A percentile compares a stretch with the other conserved stretches of the same genome.
Conservation (phyloP, 2,329 filamentous ascomycete genomes). For the Chalaropsis thielavioides region DNA sequence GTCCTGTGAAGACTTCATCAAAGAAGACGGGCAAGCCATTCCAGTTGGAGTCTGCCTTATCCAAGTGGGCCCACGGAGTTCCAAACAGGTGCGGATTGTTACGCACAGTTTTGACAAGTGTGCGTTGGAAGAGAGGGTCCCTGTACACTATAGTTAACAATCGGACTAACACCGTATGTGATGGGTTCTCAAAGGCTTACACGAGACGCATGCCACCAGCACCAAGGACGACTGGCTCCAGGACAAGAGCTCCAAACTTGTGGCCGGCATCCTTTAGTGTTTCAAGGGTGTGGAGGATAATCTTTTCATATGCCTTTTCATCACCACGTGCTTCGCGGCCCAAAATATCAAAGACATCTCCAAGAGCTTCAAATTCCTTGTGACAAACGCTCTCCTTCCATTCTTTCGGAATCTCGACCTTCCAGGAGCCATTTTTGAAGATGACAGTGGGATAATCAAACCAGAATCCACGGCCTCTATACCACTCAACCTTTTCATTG, state of each 20-base stretch:
- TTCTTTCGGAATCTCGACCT: slow-evolving; percentile 39
- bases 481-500: slow-evolving; percentile 80
- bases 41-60: slow-evolving; percentile 36
- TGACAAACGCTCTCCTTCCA: slow-evolving; percentile 25
- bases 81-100: slow-evolving; percentile 41
- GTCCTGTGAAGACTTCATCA: slow-evolving; percentile 76
- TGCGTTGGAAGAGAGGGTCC: slow-evolving; percentile 67
- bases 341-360: slow-evolving; percentile 46
- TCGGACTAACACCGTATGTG: background rate
- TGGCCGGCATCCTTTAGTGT: slow-evolving; percentile 39
- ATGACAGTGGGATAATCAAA: slow-evolving; percentile 63
- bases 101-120: slow-evolving; percentile 53
- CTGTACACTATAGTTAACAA: slow-evolving; percentile 27
- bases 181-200: slow-evolving; percentile 31
- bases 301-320: slow-evolving; percentile 40
- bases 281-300: slow-evolving; percentile 43
- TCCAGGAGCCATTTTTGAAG: slow-evolving; percentile 52
- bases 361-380: slow-evolving; percentile 33
- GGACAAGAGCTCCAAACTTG: slow-evolving; percentile 61
- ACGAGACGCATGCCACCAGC: slow-evolving; percentile 74
- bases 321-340: slow-evolving; percentile 31
- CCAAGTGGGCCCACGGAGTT: slow-evolving; percentile 17
- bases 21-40: slow-evolving; percentile 63
- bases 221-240: slow-evolving; percentile 68
- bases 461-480: slow-evolving; percentile 64